Percentiles rank a stretch among this genome's conserved stretches.
These are phyloP conservation scores for Starmerella apicola DNA, from an alignment of 805 yeast genomes.

Conservation along the genomic window DNA sequence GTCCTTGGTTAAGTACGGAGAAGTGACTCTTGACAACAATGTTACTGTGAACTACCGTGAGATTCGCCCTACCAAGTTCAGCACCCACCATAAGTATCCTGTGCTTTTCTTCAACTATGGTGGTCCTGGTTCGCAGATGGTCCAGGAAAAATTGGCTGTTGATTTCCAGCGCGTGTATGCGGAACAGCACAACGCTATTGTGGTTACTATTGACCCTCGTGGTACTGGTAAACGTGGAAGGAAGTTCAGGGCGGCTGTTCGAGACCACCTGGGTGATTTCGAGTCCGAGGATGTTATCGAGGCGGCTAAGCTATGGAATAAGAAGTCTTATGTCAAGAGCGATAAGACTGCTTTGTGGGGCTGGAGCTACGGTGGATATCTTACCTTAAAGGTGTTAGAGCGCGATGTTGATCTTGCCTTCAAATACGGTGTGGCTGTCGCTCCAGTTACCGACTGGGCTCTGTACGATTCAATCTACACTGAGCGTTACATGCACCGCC, in stretches of 20 bases:
- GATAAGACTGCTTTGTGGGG: constrained; percentile 83
- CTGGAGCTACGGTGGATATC: constrained; percentile 95
- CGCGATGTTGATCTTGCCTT: constrained; percentile 62
- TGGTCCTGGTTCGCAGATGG: constrained; percentile 89
- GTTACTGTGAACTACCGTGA: constrained; percentile 50
- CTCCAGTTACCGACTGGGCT: constrained; percentile 94
- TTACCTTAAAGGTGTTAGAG: constrained; percentile 83
- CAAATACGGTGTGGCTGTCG: constrained; percentile 86
- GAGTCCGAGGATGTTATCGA: constrained; percentile 80
- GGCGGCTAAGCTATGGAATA: constrained; percentile 65
- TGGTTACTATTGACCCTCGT: constrained; percentile 91
- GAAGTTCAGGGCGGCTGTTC: constrained; percentile 61
- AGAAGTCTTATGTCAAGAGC: constrained; percentile 51
- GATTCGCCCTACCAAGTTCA: constrained; percentile 63
- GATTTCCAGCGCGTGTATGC: constrained; percentile 67
- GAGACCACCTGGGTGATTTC: constrained; percentile 67
- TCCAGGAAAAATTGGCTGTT: constrained; percentile 46
- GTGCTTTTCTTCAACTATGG: constrained; percentile 84
- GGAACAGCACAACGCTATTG: constrained; percentile 66
- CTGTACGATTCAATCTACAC: constrained; percentile 88
- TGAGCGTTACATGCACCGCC: constrained; percentile 86
- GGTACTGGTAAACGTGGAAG: constrained; percentile 90
- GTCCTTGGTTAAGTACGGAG: constrained; percentile 36
- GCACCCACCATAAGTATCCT: constrained; percentile 54
- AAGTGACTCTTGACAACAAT: constrained; percentile 32